Conservation (phyloP, 805 yeast species). For the Monosporozyma solicola region DNA sequence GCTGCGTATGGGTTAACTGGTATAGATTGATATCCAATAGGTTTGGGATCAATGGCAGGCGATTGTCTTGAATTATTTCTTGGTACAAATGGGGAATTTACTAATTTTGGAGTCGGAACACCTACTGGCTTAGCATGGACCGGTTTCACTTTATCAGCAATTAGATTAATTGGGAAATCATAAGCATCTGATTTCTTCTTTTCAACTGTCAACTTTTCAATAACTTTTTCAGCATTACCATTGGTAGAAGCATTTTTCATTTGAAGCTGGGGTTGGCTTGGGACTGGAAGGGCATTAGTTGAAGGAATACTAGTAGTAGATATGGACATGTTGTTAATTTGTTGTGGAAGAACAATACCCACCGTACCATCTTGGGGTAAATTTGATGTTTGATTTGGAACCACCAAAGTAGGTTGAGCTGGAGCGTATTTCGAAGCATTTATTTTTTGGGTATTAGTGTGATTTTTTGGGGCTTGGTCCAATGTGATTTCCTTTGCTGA, state of each 20-base stretch:
- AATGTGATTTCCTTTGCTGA: not conserved
- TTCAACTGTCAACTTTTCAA: slow-evolving; percentile 33
- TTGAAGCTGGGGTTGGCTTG: not conserved
- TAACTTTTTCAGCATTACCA: slow-evolving; percentile 12
- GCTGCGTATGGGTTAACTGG: slow-evolving; percentile 12
- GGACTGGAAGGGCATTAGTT: not conserved
- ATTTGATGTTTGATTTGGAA: not conserved
- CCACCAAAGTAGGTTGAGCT: not conserved
- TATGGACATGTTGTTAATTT: not conserved
- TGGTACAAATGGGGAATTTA: slow-evolving; percentile 6
- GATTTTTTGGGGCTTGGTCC: not conserved
- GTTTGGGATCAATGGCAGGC: not conserved
- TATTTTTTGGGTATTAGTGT: not conserved
- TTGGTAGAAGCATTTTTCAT: not conserved
- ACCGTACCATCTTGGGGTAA: not conserved
- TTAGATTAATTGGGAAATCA: slow-evolving; percentile 56
- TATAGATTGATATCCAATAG: not conserved
- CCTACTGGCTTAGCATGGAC: slow-evolving; percentile 34
- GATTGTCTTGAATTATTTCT: slow-evolving; percentile 1
- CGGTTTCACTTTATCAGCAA: slow-evolving; percentile 31
- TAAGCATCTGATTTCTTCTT: slow-evolving; percentile 68
- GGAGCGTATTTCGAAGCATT: slow-evolving; percentile 2
- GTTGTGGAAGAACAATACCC: slow-evolving; percentile 15
- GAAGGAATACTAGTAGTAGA: not conserved
- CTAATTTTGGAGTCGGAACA: slow-evolving; percentile 12